Evolutionary conservation across 2,329 filamentous ascomycete species (phyloP), one percentile per base, ranked within the genome.

Genomic region (Plenodomus biglobosus): DNA sequence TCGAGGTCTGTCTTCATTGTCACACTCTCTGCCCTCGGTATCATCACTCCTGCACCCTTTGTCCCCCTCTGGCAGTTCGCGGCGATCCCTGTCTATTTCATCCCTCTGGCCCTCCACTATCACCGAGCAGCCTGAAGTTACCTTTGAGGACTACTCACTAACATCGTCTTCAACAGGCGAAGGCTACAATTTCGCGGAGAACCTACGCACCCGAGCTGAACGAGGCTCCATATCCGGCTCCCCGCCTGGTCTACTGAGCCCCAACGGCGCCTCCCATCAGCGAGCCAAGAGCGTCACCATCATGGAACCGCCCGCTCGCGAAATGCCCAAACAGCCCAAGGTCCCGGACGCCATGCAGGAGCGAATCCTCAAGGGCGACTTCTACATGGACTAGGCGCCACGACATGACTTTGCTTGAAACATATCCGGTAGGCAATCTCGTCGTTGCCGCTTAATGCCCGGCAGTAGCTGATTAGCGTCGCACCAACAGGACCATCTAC

Each of bases 131-230:
- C 56, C 66, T 49, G 58, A 68, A 46, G 55, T 57, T 42, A 49
- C 51, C 41, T 53, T 67, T 42, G 65, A 59, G 48, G 76, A 85
- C 76, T 78, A 73, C 73, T 77, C 81, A 85, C 85, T 88, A 82
- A 88, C 85, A 47, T 62, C 58, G 75, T 76, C 73, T 65, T 73
- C 75, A 75, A 76, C 83, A 92, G 88, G 90, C 80, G 90, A 94
- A 81, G 90, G 89, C 73, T 96, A 95, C 82, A 95, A 95, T 76
- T 96, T 92, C 88, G 90, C 90, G 70, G 92, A 96, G 78, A 92
- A 95, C 78, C 85, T 96, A 80, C 90, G 91, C 74, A 87, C 86
- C 66, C 88, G 92, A 70, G 92, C 92, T 64, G 90, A 95, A 77
- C 92, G 90, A 74, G 69, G 70, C 37, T 77, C 83, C 38, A 80